Percentiles rank a stretch among this genome's conserved stretches.
phyloP scores from a whole-genome alignment of 306 rosid genomes.

The Alnus glutinosa region DNA sequence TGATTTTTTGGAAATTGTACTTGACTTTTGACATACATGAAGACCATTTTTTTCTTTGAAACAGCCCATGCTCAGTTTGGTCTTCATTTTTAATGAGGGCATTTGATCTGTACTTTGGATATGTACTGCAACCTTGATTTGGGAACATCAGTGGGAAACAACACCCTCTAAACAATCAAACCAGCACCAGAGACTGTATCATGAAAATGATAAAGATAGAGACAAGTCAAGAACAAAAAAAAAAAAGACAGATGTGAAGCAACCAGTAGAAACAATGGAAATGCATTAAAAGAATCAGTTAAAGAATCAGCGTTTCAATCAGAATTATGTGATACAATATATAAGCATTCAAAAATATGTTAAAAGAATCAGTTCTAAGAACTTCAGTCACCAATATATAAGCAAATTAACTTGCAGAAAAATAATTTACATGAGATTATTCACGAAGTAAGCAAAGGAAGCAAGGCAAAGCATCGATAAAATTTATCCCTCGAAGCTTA shows the following conservation, averaged over 20 bases:
- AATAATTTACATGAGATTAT: not conserved
- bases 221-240: not conserved
- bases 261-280: slow-evolving; percentile 8
- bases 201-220: slow-evolving; percentile 25
- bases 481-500: not conserved
- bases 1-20: slow-evolving; percentile 68
- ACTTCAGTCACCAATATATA: not conserved
- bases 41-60: slow-evolving; percentile 75
- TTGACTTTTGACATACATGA: slow-evolving; percentile 70
- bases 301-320: not conserved
- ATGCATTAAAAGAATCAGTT: not conserved
- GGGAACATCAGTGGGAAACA: slow-evolving; percentile 57
- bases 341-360: not conserved
- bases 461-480: not conserved
- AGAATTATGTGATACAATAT: not conserved
- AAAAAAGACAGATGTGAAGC: not conserved
- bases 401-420: not conserved
- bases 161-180: slow-evolving; percentile 36
- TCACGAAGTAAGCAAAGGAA: not conserved
- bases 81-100: slow-evolving; percentile 97
- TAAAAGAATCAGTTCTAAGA: not conserved
- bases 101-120: slow-evolving; percentile 69
- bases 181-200: slow-evolving; percentile 41
- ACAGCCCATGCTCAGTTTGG: slow-evolving; percentile 70
- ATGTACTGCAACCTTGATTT: slow-evolving; percentile 40